phyloP scores from a whole-genome alignment of 2,329 filamentous ascomycete genomes.

The Calonectria crousiana region DNA sequence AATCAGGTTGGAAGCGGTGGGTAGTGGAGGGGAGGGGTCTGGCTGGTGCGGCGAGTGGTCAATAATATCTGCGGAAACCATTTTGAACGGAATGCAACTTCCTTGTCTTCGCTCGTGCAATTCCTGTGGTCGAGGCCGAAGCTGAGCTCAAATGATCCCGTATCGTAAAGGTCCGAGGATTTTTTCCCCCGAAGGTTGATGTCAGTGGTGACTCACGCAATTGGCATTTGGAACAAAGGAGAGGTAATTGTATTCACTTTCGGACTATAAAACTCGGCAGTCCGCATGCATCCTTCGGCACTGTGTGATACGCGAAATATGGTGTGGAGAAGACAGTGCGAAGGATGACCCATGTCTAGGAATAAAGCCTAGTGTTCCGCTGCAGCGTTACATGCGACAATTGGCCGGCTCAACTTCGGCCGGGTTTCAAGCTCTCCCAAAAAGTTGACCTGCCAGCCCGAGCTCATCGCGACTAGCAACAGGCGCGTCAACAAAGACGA shows the following conservation, averaged over 20 bases:
- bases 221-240: slow-evolving; percentile 33
- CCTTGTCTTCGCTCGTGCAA: not conserved
- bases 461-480: slow-evolving; percentile 47
- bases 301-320: not conserved
- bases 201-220: slow-evolving; percentile 37
- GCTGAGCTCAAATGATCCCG: not conserved
- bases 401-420: slow-evolving; percentile 45
- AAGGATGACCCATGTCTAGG: not conserved
- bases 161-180: not conserved
- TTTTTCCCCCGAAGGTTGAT: slow-evolving; percentile 18
- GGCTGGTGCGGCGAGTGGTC: slow-evolving; percentile 93
- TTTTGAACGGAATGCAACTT: slow-evolving; percentile 46
- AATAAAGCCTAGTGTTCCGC: slow-evolving; percentile 17
- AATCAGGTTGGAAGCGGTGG: slow-evolving; percentile 89
- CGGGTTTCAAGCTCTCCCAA: slow-evolving; percentile 42
- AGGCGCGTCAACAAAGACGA: slow-evolving; percentile 50
- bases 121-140: not conserved
- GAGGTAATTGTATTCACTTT: slow-evolving; percentile 27
- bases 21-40: slow-evolving; percentile 76
- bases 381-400: slow-evolving; percentile 20
- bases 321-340: slow-evolving; percentile 32
- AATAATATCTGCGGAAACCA: slow-evolving; percentile 64
- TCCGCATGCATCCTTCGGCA: not conserved
- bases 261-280: slow-evolving; percentile 13
- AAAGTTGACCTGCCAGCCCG: slow-evolving; percentile 44